Evolutionary conservation across 2,329 filamentous ascomycete genomes (phyloP).

Genomic region (Didymosphaeria variabile): DNA sequence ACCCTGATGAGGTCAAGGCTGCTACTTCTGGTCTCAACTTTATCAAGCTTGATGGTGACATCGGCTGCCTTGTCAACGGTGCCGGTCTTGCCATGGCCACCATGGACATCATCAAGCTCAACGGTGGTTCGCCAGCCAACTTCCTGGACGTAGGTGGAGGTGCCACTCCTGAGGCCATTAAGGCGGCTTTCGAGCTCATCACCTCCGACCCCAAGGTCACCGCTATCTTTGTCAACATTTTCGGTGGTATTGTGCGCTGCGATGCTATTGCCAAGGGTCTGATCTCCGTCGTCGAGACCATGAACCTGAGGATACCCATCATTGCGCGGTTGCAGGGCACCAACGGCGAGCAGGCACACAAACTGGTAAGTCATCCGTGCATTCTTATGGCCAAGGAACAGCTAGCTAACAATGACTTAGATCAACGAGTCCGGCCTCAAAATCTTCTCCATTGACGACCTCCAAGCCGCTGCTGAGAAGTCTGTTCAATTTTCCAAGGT

Average conservation of each 20-base stretch:
- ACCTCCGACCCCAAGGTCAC: conserved; percentile 98
- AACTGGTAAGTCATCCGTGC: conserved; percentile 63
- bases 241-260: conserved; percentile 97
- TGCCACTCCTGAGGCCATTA: conserved; percentile 95
- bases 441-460: conserved; percentile 99
- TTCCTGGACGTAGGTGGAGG: conserved; percentile 99
- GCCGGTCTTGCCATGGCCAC: conserved; percentile 99
- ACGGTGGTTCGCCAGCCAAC: conserved; percentile 94
- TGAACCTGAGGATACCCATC: conserved; percentile 96
- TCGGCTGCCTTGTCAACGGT: conserved; percentile 98
- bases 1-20: conserved; percentile 96
- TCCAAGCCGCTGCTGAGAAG: conserved; percentile 97
- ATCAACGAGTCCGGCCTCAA: conserved; percentile 98
- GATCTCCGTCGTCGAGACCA: conserved; percentile 91
- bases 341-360: conserved; percentile 94
- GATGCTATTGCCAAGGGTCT: conserved; percentile 96
- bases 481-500: conserved; percentile 99
- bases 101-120: conserved; percentile 99
- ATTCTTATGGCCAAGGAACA: neutral
- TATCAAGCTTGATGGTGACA: conserved; percentile 99
- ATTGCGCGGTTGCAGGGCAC: conserved; percentile 97
- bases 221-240: conserved; percentile 99
- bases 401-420: conserved; percentile 41
- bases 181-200: conserved; percentile 97
- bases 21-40: conserved; percentile 96